Evolutionary conservation across 805 yeast genomes (phyloP), one percentile per base, ranked within the genome.

Genomic region (Candida dendrica): DNA sequence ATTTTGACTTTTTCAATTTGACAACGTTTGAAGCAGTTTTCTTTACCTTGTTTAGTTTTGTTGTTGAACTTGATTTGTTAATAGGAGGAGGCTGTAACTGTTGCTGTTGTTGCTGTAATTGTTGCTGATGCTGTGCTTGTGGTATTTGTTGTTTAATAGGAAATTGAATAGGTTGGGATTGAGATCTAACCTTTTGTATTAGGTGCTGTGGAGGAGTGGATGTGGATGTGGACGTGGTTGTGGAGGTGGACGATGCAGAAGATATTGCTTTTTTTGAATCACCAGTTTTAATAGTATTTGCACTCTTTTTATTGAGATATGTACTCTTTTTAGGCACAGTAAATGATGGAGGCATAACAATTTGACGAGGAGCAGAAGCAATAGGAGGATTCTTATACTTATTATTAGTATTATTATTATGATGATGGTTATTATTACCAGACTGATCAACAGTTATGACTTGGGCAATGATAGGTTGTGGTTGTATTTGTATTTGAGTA

Each of bases 11-110:
- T 34, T 49, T 53, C 37, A 56, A 27, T 10, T 39, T 31, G 6
- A 39, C 27, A 3, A 36, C 24, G 8, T 22, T 47, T 8, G 47
- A 31, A 9, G 47, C 18, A 11, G 17, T 37, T 44, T 54, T 56
- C 35, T 53, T 51, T 2, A 45, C 45, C 15, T 46, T 50, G n/a
- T 47, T 47, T 26, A 55, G 20, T 33, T 45, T 51, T 6, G 57
- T 49, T 1, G 57, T 46, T 9, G 59, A 52, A 22, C 39, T 47
- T 10, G 58, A 50, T 37, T 42, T 48, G 5, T 41, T 41, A 4
- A 17, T 33, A 17, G 15, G 14, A 32, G 22, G 20, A 6, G 20
- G 17, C 14, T 32, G 32, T 17, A 32, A 29, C 3, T 19, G 9
- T 31, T 19, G 32, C 24, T 22, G 14, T 38, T 32, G 20, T 13